Base-by-base conservation (phyloP, 768 basidiomycete species). In the Leccinum variicolor region DNA sequence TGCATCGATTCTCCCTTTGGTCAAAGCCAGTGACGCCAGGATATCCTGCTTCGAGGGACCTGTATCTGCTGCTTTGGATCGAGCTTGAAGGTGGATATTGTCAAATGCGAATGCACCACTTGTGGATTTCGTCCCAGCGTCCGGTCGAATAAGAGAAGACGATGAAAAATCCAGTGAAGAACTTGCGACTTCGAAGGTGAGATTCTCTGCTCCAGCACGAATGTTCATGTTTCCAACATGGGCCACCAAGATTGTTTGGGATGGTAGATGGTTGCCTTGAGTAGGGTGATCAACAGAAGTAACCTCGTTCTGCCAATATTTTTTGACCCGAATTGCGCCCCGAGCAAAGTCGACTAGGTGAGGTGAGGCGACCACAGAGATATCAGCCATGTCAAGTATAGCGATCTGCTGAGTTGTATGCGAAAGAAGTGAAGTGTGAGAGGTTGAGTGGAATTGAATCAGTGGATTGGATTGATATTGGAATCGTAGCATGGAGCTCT, bases 161-260 rank as follows among this genome's bases (percentile, higher is more conserved):
- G 56, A 63, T 60, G 50, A 71, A 65, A 51, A 62, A 60, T 60
- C 52, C 5, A 70, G 31, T 8, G 61, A 69, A 43, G 69, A 71
- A 25, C 81, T 65, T 15, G 80, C 80, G 54, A 86, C 77, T 53
- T 87, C 89, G 54, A 89, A 80, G 17, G 82, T 75, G 28, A 92
- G 75, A 64, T 85, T 90, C 65, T 87, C 86, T 7, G 89, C 87
- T 6, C 82, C 84, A 8, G 87, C 87, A 54, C 79, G 81, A n/a
- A 89, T 64, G 26, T 76, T 77, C 45, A 87, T 61, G 8, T 67
- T 74, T 7, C 72, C 75, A 50, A 86, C 62, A 34, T 72, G 72
- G 6, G 81, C 66, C 6, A 78, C 69, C 13, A 81, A 45, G 52
- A 84, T 78, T 7, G 66, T 39, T 46, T 74, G 62, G 54, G 58